Base-by-base conservation (phyloP, 768 basidiomycete genomes). In the Psilocybe sp. region DNA sequence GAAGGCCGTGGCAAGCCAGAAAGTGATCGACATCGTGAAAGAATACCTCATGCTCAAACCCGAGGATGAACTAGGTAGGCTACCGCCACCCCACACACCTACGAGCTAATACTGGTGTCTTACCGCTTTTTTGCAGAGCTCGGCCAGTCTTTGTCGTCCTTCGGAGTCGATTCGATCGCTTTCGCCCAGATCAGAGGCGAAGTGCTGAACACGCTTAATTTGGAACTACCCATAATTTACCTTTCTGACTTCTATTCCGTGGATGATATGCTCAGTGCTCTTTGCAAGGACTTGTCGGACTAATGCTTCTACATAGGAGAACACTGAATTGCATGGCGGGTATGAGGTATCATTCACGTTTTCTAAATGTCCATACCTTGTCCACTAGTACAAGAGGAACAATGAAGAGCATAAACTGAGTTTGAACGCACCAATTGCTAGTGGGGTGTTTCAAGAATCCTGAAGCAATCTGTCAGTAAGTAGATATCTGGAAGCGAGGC, bases 191-290 rank as follows among this genome's bases (percentile, higher is more conserved):
- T 60, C 3, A 47, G 58, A 35, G 60, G 58, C 20, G 46, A 40
- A 34, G 46, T 54, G 16, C n/a, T 62, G 45, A 43, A 56, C 18
- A 44, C 52, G 33, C 37, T 60, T 1, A 40, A 45, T 8, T 52
- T 62, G 3, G 60, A 60, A n/a, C 36, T 62, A 13, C 60, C 60
- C 5, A 54, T 56, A 46, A 53, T 53, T 23, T 59, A 49, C 16
- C 51, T 61, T 23, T 56, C 57, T 7, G 60, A 61, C 18, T 42
- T 54, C 9, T 61, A 59, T 32, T 52, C 57, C 1, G 49, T 61
- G 11, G 20, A 39, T 19, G 58, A 57, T 40, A 52, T 59, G 54
- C 32, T 60, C 23, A 28, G 7, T 28, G 23, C 23, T 4, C 23
- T 28, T 28, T 28, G 23, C 23, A 28, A 28, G 23, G 23, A 28